These are phyloP conservation scores for Telfairia occidentalis DNA, from an alignment of 331 rosid species.

Conservation along the genomic window DNA sequence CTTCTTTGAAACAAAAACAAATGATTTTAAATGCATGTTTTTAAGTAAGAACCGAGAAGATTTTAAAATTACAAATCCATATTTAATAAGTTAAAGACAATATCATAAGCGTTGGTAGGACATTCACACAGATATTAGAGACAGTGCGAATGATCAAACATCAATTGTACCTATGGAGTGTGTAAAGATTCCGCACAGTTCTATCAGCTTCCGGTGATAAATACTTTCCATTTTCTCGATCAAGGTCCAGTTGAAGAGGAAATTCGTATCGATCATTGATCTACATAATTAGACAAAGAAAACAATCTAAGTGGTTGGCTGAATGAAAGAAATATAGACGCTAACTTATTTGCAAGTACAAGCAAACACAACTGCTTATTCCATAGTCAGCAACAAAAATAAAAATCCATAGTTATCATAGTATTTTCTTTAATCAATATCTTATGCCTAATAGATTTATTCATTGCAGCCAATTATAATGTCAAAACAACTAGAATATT, in stretches of 20 bases:
- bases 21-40: too few species aligned
- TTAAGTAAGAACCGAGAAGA: background rate
- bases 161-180: slow-evolving; percentile 67
- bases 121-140: background rate
- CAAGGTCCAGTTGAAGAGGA: slow-evolving; percentile 87
- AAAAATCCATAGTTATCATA: background rate
- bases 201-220: slow-evolving; percentile 85
- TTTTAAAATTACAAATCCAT: background rate
- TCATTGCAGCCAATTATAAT: background rate
- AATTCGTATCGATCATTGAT: slow-evolving; percentile 88
- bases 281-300: slow-evolving; percentile 26
- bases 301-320: background rate
- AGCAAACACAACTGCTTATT: background rate
- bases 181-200: slow-evolving; percentile 72
- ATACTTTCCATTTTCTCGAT: slow-evolving; percentile 71
- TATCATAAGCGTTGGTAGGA: background rate
- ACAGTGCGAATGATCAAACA: background rate
- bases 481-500: background rate
- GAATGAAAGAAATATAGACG: background rate
- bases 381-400: slow-evolving; percentile 1
- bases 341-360: background rate
- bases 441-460: background rate
- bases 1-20: background rate
- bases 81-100: background rate
- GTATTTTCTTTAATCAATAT: background rate